A percentile compares a stretch with the other conserved stretches of the same genome.
Conservation (phyloP, 2,329 filamentous ascomycete species). For the Phyllosticta citrichinensis region DNA sequence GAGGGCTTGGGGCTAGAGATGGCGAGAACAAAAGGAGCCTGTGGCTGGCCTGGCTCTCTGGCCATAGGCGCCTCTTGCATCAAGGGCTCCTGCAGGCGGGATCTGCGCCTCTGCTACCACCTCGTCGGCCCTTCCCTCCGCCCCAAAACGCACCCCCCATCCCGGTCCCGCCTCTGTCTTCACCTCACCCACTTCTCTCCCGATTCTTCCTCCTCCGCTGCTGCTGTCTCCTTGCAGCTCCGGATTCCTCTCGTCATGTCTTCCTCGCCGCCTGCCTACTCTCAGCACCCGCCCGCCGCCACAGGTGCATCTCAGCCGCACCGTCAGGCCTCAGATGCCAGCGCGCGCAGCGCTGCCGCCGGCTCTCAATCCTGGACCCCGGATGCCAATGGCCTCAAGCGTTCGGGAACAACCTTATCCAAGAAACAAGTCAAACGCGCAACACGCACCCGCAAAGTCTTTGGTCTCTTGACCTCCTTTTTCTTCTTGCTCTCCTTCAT, state of each 20-base stretch:
- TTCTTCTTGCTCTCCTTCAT: slow-evolving; percentile 65
- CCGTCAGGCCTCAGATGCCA: background rate
- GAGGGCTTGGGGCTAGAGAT: background rate
- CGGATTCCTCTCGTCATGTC: background rate
- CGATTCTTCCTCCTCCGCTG: background rate
- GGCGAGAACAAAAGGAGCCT: background rate
- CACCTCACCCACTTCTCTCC: slow-evolving; percentile 1
- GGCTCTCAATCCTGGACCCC: background rate
- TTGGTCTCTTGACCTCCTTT: slow-evolving; percentile 54
- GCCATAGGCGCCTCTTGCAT: slow-evolving; percentile 9
- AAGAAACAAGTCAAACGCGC: slow-evolving; percentile 29
- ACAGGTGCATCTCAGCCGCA: background rate
- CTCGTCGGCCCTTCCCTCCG: slow-evolving; percentile 10
- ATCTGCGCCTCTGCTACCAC: background rate
- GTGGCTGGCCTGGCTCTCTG: background rate
- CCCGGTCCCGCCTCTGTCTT: background rate
- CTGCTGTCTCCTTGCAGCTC: background rate
- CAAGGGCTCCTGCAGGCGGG: slow-evolving; percentile 6
- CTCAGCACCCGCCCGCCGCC: background rate
- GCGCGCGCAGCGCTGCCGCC: background rate
- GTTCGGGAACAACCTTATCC: slow-evolving; percentile 16
- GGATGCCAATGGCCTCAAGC: slow-evolving; percentile 3
- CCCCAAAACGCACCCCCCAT: background rate
- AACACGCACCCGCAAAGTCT: slow-evolving; percentile 44
- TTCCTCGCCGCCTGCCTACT: slow-evolving; percentile 1